Evolutionary conservation across 2,329 filamentous ascomycete genomes (phyloP).

Genomic region (Neopestalotiopsis sp.): DNA sequence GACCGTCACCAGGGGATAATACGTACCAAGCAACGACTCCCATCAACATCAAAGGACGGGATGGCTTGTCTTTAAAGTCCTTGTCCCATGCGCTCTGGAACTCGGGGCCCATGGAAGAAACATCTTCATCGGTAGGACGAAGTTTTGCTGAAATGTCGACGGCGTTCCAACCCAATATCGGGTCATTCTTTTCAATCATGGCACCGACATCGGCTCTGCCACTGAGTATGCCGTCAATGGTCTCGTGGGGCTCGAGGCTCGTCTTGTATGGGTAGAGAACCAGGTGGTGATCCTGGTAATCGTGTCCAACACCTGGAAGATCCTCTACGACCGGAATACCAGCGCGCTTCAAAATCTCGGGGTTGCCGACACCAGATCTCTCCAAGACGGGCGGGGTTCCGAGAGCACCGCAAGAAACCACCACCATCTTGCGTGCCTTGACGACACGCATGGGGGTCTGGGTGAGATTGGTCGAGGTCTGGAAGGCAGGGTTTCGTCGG

Average conservation of each 20-base stretch:
- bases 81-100: slow-evolving; percentile 56
- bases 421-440: slow-evolving; percentile 59
- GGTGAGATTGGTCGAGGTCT: slow-evolving; percentile 22
- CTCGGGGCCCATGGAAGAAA: slow-evolving; percentile 52
- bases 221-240: slow-evolving; percentile 38
- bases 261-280: slow-evolving; percentile 55
- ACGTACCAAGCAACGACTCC: slow-evolving; percentile 39
- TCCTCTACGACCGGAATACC: slow-evolving; percentile 56
- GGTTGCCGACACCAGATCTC: slow-evolving; percentile 65
- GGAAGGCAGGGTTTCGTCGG: slow-evolving; percentile 47
- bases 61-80: slow-evolving; percentile 47
- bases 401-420: slow-evolving; percentile 53
- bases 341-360: slow-evolving; percentile 45
- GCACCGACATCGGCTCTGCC: slow-evolving; percentile 32
- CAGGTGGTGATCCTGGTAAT: slow-evolving; percentile 59
- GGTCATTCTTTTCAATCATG: slow-evolving; percentile 30
- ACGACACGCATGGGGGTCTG: slow-evolving; percentile 39
- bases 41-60: slow-evolving; percentile 51
- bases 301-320: slow-evolving; percentile 57
- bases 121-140: slow-evolving; percentile 54
- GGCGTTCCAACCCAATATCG: slow-evolving; percentile 57
- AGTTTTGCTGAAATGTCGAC: slow-evolving; percentile 57
- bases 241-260: slow-evolving; percentile 52
- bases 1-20: not conserved
- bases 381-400: slow-evolving; percentile 64